Evolutionary conservation across 768 basidiomycete genomes (phyloP), one percentile per base, ranked within the genome.

Genomic region (Tylopilus sp.): DNA sequence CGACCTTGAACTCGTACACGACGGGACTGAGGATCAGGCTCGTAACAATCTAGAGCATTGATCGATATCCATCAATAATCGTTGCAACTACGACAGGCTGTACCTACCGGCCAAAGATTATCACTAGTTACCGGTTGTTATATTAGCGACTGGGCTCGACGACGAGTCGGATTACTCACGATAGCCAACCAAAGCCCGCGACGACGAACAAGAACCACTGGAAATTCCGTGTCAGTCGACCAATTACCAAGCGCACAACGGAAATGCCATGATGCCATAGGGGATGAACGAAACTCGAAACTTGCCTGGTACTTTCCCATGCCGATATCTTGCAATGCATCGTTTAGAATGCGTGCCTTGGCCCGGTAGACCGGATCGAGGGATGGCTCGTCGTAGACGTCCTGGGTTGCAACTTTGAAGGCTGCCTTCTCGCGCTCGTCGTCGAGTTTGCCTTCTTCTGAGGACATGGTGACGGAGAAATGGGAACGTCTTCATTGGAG

Each of bases 171-270:
- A 12, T 48, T 34, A 74, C 84, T 67, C 65, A 86, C 85, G 84
- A 81, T 53, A 87, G 77, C 86, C 85, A 88, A 47, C 87, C 87
- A 68, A 89, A 87, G 2, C 85, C 87, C 17, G 85, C 78, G 26
- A 86, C 83, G 47, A 81, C 50, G 64, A 89, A 87, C 31, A 89
- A 64, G 52, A 72, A 71, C 74, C 82, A 85, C 84, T 87, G 53
- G n/a, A 19, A 17, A 24, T 2, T 37, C 2, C 7, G 30, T n/a
- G 45, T 56, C 19, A 51, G 48, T 48, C 22, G 43, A 19, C 21
- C 26, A n/a, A 29, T 56, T 13, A 46, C 24, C 21, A 5, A 29
- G 8, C 22, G 10, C 34, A 44, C 13, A n/a, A 45, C n/a, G 11
- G 17, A n/a, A 24, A 50, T n/a, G 26, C 19, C 13, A 40, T 25